Conservation (phyloP, 2,329 filamentous ascomycete genomes). For the Xylaria sp. region DNA sequence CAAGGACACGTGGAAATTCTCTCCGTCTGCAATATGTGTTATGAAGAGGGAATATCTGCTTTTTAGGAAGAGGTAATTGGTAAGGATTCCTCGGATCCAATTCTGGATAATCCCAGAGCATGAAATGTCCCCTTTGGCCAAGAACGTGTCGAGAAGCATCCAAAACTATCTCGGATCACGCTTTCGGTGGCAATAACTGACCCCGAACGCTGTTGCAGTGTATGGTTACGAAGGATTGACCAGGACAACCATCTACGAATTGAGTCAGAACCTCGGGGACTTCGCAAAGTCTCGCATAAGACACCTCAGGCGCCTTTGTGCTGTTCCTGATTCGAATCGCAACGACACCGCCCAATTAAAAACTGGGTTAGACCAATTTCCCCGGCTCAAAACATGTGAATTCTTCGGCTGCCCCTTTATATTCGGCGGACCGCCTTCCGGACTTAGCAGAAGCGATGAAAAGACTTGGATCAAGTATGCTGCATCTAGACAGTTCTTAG, state of each 20-base stretch:
- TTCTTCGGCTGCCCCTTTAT: neutral
- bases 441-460: no score
- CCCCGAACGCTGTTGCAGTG: neutral
- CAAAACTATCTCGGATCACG: neutral
- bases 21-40: neutral
- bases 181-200: neutral
- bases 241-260: neutral
- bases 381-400: slow-evolving; percentile 2
- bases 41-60: neutral
- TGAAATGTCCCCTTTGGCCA: neutral
- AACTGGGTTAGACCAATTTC: neutral
- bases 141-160: neutral
- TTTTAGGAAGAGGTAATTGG: slow-evolving; percentile 10
- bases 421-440: neutral
- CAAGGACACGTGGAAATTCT: neutral
- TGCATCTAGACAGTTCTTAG: neutral
- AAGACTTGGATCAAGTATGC: neutral
- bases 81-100: neutral
- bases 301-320: slow-evolving; percentile 1
- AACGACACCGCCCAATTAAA: no score
- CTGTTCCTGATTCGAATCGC: no score
- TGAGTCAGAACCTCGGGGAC: neutral
- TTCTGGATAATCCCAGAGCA: neutral
- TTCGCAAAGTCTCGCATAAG: slow-evolving; percentile 7
- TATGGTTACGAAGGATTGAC: neutral